These are phyloP conservation scores for Colletotrichum lini DNA, from an alignment of 2,329 filamentous ascomycete genomes.

Conservation along the genomic window DNA sequence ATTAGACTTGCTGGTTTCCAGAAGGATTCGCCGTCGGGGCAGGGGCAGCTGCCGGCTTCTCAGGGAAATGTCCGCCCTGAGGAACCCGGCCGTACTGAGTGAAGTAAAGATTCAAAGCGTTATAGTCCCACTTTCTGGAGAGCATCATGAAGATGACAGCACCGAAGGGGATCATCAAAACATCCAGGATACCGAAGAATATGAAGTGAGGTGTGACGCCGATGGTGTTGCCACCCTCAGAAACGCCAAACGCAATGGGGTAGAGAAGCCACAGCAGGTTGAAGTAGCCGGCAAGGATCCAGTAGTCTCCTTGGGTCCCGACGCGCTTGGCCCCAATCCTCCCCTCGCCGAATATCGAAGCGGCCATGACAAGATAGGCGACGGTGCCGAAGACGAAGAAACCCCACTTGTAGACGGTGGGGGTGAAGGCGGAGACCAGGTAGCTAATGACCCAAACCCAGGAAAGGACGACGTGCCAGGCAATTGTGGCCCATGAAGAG, in stretches of 20 bases:
- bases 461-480: conserved; percentile 63
- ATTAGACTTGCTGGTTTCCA: conserved; percentile 14
- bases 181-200: conserved; percentile 69
- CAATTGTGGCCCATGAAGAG: conserved; percentile 69
- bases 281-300: conserved; percentile 60
- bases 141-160: conserved; percentile 60
- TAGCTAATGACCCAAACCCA: conserved; percentile 69
- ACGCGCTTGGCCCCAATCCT: conserved; percentile 56
- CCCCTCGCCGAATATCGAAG: conserved; percentile 59
- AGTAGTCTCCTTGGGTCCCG: conserved; percentile 61
- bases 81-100: conserved; percentile 68
- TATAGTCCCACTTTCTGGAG: conserved; percentile 66
- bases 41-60: conserved; percentile 55
- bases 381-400: conserved; percentile 68
- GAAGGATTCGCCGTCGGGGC: conserved; percentile 43
- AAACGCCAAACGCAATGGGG: conserved; percentile 67
- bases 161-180: conserved; percentile 62
- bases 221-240: conserved; percentile 67
- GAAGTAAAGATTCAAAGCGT: conserved; percentile 65
- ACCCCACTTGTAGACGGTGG: conserved; percentile 69
- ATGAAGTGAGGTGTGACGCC: conserved; percentile 61
- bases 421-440: conserved; percentile 63
- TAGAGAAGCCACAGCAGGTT: conserved; percentile 69
- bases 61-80: conserved; percentile 60
- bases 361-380: conserved; percentile 62